Conservation (phyloP, 192 early-diverging fungal species). For the Irineochytrium annulatum region DNA sequence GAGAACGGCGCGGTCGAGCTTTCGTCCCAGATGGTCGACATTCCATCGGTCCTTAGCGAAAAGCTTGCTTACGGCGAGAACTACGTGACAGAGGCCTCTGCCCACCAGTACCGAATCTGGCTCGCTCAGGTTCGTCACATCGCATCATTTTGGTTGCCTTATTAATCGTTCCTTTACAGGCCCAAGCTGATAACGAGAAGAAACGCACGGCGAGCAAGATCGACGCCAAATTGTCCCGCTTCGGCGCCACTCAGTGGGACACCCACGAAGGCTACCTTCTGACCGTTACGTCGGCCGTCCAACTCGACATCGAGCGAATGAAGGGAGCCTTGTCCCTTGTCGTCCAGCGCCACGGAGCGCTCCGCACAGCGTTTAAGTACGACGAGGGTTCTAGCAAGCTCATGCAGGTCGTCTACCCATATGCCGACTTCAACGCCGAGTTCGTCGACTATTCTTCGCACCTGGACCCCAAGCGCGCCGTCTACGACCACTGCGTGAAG, state of each 20-base stretch:
- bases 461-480: not conserved
- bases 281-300: too few relatives aligned
- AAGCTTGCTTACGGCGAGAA: not conserved
- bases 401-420: constrained; percentile 6
- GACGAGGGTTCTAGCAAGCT: constrained; percentile 1
- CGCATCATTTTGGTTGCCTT: too few relatives aligned
- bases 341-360: constrained; percentile 8
- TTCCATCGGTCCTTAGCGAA: not conserved
- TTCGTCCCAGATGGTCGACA: too few relatives aligned
- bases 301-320: constrained; percentile 5
- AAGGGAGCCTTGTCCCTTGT: not conserved
- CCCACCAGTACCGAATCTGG: constrained; percentile 14
- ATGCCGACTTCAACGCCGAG: not conserved
- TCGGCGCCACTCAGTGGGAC: constrained; percentile 1
- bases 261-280: constrained; percentile 14
- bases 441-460: not conserved
- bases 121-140: not conserved
- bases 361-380: constrained; percentile 9
- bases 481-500: not conserved
- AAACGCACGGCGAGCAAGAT: not conserved
- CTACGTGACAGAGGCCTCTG: constrained; percentile 7
- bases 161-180: too few relatives aligned
- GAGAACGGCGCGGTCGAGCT: too few relatives aligned
- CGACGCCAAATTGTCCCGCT: not conserved
- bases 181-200: not conserved